phyloP scores from a whole-genome alignment of 441 rosid species.

The Adansonia grandidieri region DNA sequence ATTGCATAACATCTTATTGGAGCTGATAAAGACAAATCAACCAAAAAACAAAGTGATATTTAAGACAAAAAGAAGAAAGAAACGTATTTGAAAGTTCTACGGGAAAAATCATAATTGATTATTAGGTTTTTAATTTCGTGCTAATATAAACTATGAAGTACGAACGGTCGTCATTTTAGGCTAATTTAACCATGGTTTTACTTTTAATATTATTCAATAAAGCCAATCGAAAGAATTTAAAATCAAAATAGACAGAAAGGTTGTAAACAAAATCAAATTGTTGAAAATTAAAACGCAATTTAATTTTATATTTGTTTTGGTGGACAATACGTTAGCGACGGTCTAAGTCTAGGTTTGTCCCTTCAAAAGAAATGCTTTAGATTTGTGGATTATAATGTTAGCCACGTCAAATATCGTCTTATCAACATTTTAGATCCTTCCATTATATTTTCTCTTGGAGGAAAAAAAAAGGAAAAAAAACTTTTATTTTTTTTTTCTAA shows the following conservation, averaged over 20 bases:
- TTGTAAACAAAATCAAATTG: neutral
- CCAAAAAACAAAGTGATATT: no score
- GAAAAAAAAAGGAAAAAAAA: no score
- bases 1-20: no score
- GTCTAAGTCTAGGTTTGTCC: neutral
- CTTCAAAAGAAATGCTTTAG: neutral
- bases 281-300: neutral
- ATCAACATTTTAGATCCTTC: neutral
- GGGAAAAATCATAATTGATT: no score
- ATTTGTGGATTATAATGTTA: conserved; percentile 3
- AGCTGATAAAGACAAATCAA: no score
- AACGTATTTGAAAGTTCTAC: no score
- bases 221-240: conserved; percentile 6
- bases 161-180: neutral
- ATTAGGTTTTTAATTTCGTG: no score
- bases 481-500: no score
- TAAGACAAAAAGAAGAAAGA: no score
- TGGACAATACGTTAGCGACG: neutral
- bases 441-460: neutral
- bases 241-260: conserved; percentile 11
- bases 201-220: neutral
- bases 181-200: neutral
- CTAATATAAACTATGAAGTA: no score
- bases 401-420: neutral
- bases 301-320: neutral